Evolutionary conservation across 2,329 filamentous ascomycete genomes (phyloP), one percentile per base, ranked within the genome.

Genomic region (Neofusicoccum parvum): DNA sequence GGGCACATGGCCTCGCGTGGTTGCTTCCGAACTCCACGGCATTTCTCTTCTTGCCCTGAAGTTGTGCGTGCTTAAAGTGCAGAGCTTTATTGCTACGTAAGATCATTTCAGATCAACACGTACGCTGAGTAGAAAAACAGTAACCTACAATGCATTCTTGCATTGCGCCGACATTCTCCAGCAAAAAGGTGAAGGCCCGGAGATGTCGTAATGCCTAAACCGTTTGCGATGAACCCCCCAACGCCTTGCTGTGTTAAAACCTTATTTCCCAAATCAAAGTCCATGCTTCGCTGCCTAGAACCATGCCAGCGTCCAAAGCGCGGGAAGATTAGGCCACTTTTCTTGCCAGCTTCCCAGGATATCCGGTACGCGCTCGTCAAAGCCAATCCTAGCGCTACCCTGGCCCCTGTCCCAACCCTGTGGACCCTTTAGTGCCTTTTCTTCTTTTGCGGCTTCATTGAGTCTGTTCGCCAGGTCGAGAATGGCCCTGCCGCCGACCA

Each of bases 271-370:
- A 50, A 32, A 27, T 27, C 17, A 7, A n/a, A 27, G 10, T 34
- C 10, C 23, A 34, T 34, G n/a, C 37, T 11, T 39, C 37, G 14
- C 50, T 32, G 27, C 20, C 63, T 81, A 98, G 75, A 98, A 92
- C 94, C 95, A 99, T 32, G 93, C 92, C 75, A 98, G 76, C 27
- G 94, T 98, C 95, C 95, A 99, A 65, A 95, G 85, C 2, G 93
- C 92, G 17, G 95, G 95, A 71, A 98, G 79, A 71, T 92, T 90
- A 5, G 95, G 94, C 92, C 94, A 97, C 71, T 90, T 87, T 77
- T 97, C 94, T 80, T 99, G 95, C 95, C 95, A 99, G 62, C 89
- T 87, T 1, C 89, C 94, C 67, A 99, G 81, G 41, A 99, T 91
- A 69, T 97, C 94, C 0, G 95, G 95, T 2, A 99, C 95, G 64